A percentile compares a stretch with the other conserved stretches of the same genome.
Evolutionary conservation across 805 yeast genomes (phyloP).

Genomic region (Saccharomyces cerevisiae): DNA sequence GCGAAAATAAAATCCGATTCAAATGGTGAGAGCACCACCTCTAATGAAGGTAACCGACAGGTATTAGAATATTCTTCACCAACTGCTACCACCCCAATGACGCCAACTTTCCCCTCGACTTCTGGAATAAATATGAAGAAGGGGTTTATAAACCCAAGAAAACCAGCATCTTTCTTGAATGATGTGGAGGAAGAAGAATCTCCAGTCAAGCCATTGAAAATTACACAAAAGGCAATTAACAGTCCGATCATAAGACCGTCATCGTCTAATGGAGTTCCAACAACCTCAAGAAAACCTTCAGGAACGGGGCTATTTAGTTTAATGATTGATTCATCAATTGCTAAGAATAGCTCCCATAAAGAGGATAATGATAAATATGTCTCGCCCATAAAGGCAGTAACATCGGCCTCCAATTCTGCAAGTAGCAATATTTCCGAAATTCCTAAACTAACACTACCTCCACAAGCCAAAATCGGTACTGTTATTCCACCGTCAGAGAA

Average conservation of each 20-base stretch:
- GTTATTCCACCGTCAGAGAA: background rate
- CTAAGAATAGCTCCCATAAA: background rate
- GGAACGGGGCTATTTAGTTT: conserved; percentile 20
- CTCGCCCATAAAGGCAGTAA: background rate
- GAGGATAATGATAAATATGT: background rate
- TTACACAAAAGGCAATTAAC: conserved; percentile 41
- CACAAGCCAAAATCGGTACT: conserved; percentile 2
- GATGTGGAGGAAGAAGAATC: conserved; percentile 22
- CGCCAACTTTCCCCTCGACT: background rate
- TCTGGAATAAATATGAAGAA: background rate
- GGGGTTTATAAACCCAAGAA: background rate
- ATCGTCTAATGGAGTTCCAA: background rate
- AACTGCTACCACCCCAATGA: background rate
- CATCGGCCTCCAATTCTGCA: background rate
- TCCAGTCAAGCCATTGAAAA: conserved; percentile 61
- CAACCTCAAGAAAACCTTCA: conserved; percentile 20
- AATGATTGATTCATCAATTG: conserved; percentile 8
- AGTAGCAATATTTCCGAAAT: conserved; percentile 1
- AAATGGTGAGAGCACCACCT: background rate
- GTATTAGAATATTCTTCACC: background rate
- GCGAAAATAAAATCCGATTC: conserved; percentile 6
- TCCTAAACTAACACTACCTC: conserved; percentile 1
- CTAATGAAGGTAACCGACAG: background rate
- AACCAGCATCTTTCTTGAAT: background rate
- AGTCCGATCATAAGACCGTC: conserved; percentile 5